Conservation (phyloP, 768 basidiomycete genomes). For the Nevesoporus exiguus region DNA sequence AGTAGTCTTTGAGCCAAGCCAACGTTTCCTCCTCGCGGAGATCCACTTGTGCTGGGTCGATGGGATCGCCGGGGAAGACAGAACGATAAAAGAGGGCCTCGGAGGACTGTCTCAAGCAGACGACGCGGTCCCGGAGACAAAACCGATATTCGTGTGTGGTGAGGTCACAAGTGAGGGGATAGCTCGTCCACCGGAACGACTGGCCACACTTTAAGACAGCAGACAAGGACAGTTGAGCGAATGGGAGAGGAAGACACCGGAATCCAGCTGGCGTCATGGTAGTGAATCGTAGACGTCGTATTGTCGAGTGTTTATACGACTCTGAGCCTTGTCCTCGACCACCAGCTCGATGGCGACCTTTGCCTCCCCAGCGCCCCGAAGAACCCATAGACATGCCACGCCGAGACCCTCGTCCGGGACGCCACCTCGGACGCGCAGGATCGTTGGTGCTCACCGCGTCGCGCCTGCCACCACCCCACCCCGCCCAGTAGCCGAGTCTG, state of each 20-base stretch:
- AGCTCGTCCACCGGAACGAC: slow-evolving; percentile 76
- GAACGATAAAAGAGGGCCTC: slow-evolving; percentile 69
- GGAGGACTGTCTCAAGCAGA: slow-evolving; percentile 73
- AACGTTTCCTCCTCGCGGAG: slow-evolving; percentile 61
- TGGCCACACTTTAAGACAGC: slow-evolving; percentile 82
- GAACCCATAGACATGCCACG: slow-evolving; percentile 37
- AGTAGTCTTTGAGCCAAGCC: slow-evolving; percentile 79
- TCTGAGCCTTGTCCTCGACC: background rate
- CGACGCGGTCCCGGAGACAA: slow-evolving; percentile 76
- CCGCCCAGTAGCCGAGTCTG: slow-evolving; percentile 40
- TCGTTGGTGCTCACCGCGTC: slow-evolving; percentile 25
- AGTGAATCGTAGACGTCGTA: background rate
- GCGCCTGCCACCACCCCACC: slow-evolving; percentile 21
- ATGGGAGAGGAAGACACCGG: slow-evolving; percentile 53
- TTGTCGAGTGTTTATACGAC: slow-evolving; percentile 11
- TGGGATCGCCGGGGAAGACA: slow-evolving; percentile 49
- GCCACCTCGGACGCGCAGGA: slow-evolving; percentile 26
- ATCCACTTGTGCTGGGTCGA: slow-evolving; percentile 31
- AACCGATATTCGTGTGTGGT: slow-evolving; percentile 69
- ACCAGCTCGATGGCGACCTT: slow-evolving; percentile 43
- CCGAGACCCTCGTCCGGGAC: slow-evolving; percentile 24
- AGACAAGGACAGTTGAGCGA: slow-evolving; percentile 71
- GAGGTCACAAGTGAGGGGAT: slow-evolving; percentile 26
- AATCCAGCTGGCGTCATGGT: slow-evolving; percentile 40
- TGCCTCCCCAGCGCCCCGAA: slow-evolving; percentile 57